Evolutionary conservation across 2,329 filamentous ascomycete genomes (phyloP), one percentile per base, ranked within the genome.

Genomic region (Trichoderma arundinaceum): DNA sequence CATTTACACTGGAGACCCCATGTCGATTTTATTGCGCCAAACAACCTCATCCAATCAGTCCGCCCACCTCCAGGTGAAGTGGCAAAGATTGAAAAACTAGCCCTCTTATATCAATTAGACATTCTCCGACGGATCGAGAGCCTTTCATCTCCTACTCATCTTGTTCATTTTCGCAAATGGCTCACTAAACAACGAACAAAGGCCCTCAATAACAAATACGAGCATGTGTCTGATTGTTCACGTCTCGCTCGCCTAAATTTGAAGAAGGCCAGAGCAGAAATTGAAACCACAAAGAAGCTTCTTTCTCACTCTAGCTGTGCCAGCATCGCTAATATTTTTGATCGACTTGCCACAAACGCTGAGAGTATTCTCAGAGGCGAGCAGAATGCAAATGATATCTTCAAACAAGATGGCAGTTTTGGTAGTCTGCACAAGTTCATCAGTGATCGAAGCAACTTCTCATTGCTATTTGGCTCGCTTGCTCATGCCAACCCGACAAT

Each of bases 401-500:
- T 60, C 13, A 28, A 54, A n/a, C 35, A 63, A 10, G 32, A 52
- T 4, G 44, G 49, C 10, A 4, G 10, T 4, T 38, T 68, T 1
- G 41, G 39, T 38, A 35, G 60, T 17, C 33, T 60, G 12, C 48
- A 17, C 22, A 32, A 1, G 10, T 51, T 41, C 10, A 4, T 60
- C 15, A 32, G 22, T 8, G 41, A 22, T 13, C 38, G 33, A 32
- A 38, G 62, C 7, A 48, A 65, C 32, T 39, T 46, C 13, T 53
- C 46, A 2, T 7, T 33, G 4, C 35, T 67, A 3, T 54, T 68
- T 17, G 48, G 33, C 10, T 52, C 64, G n/a, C 48, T 54, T 38
- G 41, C 44, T 19, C 65, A 69, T 43, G 13, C 22, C 13, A 57
- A 67, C 28, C 68, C 68, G 9, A 67, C 41, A 9, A 54, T 70